Percentiles rank a stretch among this genome's conserved stretches.
Evolutionary conservation across 495 filamentous ascomycete species (phyloP).

Genomic region (Parmelia sp.): DNA sequence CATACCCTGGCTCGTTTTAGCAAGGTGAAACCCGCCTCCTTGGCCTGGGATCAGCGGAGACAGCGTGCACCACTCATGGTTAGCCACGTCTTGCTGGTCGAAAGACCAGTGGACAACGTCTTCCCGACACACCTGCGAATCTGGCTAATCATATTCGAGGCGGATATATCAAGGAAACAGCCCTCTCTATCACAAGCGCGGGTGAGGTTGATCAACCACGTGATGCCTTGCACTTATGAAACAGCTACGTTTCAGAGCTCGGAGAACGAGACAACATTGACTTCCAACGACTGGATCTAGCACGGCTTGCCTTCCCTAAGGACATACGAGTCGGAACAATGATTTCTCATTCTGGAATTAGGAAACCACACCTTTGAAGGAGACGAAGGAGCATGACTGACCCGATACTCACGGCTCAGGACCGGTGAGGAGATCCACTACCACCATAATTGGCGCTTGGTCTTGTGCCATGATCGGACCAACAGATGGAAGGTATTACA

Average conservation of each 20-base stretch:
- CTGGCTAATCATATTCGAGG: background rate
- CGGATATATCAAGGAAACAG: background rate
- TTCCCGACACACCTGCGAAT: background rate
- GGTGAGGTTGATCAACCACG: background rate
- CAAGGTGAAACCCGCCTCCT: background rate
- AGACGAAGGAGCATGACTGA: background rate
- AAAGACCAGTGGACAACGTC: background rate
- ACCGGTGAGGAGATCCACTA: background rate
- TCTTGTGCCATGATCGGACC: background rate
- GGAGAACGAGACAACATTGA: background rate
- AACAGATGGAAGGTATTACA: background rate
- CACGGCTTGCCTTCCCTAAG: background rate
- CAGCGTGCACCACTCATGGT: background rate
- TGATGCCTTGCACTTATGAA: background rate
- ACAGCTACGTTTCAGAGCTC: background rate
- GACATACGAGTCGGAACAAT: background rate
- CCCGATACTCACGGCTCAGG: background rate
- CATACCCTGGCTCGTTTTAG: background rate
- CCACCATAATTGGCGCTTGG: background rate
- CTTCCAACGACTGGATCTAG: background rate
- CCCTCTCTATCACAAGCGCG: background rate
- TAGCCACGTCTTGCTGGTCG: background rate
- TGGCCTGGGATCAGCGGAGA: background rate
- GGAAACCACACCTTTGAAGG: background rate
- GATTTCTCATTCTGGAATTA: background rate